phyloP scores from a whole-genome alignment of 441 rosid genomes.

The Capsella rubella region DNA sequence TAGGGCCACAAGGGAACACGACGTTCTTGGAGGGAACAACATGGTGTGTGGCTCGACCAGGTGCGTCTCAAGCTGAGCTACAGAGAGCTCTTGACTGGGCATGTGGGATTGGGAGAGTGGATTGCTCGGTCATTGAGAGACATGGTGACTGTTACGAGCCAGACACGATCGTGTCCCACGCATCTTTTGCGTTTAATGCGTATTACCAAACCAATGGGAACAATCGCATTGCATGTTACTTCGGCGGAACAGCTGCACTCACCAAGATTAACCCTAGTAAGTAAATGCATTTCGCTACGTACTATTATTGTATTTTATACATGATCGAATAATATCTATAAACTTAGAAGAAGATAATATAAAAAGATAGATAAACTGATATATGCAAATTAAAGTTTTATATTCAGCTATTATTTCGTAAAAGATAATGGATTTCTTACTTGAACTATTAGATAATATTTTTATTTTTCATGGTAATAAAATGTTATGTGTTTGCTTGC shows the following conservation, averaged over 20 bases:
- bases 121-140: slow-evolving; percentile 56
- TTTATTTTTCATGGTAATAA: not conserved
- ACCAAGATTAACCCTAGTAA: slow-evolving; percentile 76
- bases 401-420: not conserved
- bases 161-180: slow-evolving; percentile 66
- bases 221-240: slow-evolving; percentile 85
- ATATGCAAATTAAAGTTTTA: not conserved
- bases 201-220: slow-evolving; percentile 82
- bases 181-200: slow-evolving; percentile 71
- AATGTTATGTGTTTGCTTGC: slow-evolving; percentile 30
- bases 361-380: not conserved
- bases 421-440: not conserved
- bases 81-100: slow-evolving; percentile 78
- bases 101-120: slow-evolving; percentile 69
- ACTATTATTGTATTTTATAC: not conserved
- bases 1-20: slow-evolving; percentile 80
- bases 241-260: slow-evolving; percentile 80
- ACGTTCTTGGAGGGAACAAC: slow-evolving; percentile 75
- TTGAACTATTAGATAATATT: not conserved
- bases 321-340: not conserved
- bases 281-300: slow-evolving; percentile 15
- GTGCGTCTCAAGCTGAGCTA: slow-evolving; percentile 60
- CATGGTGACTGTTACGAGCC: slow-evolving; percentile 67
- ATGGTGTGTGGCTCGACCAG: slow-evolving; percentile 69
- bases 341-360: not conserved